These are phyloP conservation scores for Orobanche coerulescens DNA, from an alignment of 257 asterid genomes.

Conservation along the genomic window DNA sequence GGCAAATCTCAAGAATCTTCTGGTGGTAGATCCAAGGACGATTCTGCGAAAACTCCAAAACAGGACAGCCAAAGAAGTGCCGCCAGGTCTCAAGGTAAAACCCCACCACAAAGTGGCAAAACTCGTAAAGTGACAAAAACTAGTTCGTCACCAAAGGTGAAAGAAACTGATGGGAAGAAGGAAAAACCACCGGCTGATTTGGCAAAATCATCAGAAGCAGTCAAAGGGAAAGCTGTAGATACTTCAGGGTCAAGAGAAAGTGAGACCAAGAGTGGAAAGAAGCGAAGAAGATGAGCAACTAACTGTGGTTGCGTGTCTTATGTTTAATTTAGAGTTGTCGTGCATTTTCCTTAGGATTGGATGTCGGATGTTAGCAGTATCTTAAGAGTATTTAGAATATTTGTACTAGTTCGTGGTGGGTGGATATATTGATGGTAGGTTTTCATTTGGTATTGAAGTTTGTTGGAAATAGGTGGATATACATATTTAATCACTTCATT, in stretches of 20 bases:
- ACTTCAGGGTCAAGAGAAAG: constrained; percentile 38
- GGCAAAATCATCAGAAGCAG: constrained; percentile 29
- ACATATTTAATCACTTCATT: background rate
- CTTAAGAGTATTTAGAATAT: background rate
- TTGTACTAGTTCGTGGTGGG: constrained; percentile 18
- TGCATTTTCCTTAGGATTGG: constrained; percentile 20
- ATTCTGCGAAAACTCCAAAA: constrained; percentile 38
- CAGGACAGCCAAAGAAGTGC: constrained; percentile 35
- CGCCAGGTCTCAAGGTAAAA: constrained; percentile 48
- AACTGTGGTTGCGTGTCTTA: background rate
- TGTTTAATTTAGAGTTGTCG: constrained; percentile 15
- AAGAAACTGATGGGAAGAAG: constrained; percentile 37
- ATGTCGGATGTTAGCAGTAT: constrained; percentile 16
- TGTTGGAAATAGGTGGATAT: constrained; percentile 22
- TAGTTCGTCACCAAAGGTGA: constrained; percentile 45
- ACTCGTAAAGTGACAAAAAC: constrained; percentile 31
- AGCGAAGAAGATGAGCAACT: constrained; percentile 39
- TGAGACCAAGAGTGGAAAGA: constrained; percentile 51
- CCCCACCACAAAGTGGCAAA: constrained; percentile 30
- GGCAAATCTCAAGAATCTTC: constrained; percentile 24
- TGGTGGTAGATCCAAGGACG: constrained; percentile 44
- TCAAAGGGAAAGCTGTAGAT: constrained; percentile 38
- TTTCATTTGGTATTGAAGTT: constrained; percentile 10
- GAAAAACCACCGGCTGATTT: constrained; percentile 33
- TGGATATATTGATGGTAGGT: constrained; percentile 18